Evolutionary conservation across 441 rosid genomes (phyloP).

Genomic region (Eruca vesicaria): DNA sequence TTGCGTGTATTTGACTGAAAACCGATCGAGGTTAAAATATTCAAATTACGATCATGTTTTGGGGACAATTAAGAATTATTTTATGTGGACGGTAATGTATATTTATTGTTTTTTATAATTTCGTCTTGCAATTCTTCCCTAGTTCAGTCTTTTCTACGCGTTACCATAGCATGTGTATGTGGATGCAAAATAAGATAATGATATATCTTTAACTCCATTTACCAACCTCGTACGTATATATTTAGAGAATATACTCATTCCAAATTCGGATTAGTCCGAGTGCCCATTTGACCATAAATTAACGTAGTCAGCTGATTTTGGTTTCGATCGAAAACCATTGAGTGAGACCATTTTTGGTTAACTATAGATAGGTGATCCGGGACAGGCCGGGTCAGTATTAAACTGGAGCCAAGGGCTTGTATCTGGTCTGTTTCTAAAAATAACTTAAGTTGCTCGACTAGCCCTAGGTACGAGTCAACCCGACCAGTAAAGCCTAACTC

Average conservation of each 20-base stretch:
- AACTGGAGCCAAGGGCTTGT: not conserved
- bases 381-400: not conserved
- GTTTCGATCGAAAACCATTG: not conserved
- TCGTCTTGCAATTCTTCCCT: not conserved
- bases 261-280: not conserved
- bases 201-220: not conserved
- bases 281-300: not conserved
- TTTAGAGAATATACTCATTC: not conserved
- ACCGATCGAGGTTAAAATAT: slow-evolving; percentile 1
- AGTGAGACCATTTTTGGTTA: not conserved
- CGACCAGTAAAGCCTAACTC: not conserved
- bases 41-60: slow-evolving; percentile 16
- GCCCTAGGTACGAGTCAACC: not conserved
- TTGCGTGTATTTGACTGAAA: slow-evolving; percentile 34
- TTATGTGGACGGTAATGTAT: slow-evolving; percentile 18
- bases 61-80: slow-evolving; percentile 8
- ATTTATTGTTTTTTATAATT: not conserved
- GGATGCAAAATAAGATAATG: not conserved
- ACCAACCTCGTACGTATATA: slow-evolving; percentile 1
- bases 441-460: not conserved
- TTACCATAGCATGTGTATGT: not conserved
- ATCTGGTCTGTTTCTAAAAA: not conserved
- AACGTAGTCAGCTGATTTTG: not conserved
- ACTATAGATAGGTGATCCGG: not conserved
- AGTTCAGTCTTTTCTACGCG: slow-evolving; percentile 22